These are phyloP conservation scores for Dorcoceras hygrometricum DNA, from an alignment of 257 asterid genomes.

Conservation along the genomic window DNA sequence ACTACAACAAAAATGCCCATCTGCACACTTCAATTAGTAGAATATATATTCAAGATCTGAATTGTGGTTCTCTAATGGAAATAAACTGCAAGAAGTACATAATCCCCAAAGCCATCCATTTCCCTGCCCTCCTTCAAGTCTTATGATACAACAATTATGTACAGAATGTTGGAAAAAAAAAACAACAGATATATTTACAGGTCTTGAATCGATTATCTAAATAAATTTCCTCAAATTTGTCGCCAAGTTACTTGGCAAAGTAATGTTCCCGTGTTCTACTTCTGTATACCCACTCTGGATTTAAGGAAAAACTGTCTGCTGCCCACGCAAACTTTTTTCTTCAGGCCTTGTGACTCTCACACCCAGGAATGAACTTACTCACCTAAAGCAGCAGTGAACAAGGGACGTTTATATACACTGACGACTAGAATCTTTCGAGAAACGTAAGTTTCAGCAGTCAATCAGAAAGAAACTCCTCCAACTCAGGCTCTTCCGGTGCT, in stretches of 20 bases:
- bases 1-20: no score
- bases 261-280: neutral
- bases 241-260: slow-evolving; percentile 12
- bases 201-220: slow-evolving; percentile 20
- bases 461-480: slow-evolving; percentile 84
- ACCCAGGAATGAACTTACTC: slow-evolving; percentile 19
- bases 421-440: neutral
- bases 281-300: slow-evolving; percentile 15
- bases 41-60: neutral
- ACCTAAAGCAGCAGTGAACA: slow-evolving; percentile 17
- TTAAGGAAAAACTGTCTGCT: neutral
- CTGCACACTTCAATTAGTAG: no score
- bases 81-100: neutral
- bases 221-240: slow-evolving; percentile 24
- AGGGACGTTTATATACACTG: slow-evolving; percentile 1
- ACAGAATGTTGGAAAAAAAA: slow-evolving; percentile 1
- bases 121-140: neutral
- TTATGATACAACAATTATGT: slow-evolving; percentile 13
- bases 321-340: slow-evolving; percentile 6
- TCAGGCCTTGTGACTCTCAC: neutral
- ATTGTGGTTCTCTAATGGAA: neutral
- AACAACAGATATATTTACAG: slow-evolving; percentile 26
- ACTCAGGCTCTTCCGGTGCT: slow-evolving; percentile 64
- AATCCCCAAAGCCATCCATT: slow-evolving; percentile 16
- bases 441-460: slow-evolving; percentile 25